Base-by-base conservation (phyloP, 164 flowering plant species). In the Paratinospora sagittata region DNA sequence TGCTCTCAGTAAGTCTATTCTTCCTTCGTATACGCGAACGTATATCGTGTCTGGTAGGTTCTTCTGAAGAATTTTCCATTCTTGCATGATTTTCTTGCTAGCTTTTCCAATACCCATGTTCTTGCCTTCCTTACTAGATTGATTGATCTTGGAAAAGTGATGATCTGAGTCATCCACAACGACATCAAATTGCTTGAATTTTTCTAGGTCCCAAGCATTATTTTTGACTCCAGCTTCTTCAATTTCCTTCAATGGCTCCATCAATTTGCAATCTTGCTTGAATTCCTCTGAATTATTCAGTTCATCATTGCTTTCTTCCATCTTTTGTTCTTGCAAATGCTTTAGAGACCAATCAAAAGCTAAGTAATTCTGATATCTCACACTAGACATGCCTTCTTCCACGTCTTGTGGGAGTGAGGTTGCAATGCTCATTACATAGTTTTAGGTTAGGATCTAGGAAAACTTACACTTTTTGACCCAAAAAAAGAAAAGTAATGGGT, bases 1-100 rank as follows among this genome's bases (percentile, higher is more conserved):
- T 16, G 83, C 86, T 62, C 83, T 80, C 11, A 84, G 65, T 9
- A 84, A 73, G 66, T 84, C 83, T 3, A 77, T 72, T 33, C 82
- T 55, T 14, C 30, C 57, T 19, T 82, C 81, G 41, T 78, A 84
- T 27, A 27, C 78, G 43, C 78, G 67, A 21, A 78, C 78, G 19
- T 7, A 75, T 36, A 75, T 75, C 9, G 73, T 30, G 4, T 67
- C 68, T 0, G 81, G 77, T 14, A 76, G 65, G 17, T 70, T 63
- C 3, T 73, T 26, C 36, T 75, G 68, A 0, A 79, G 66, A 8
- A 70, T 74, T 55, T 55, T 73, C 75, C 77, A 71, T 33, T 79
- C 81, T 17, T 67, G 64, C 74, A 66, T 63, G 39, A 78, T 72
- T 36, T 27, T 66, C 39, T 77, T 65, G 19, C 19, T 49, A n/a